Base-by-base conservation (phyloP, 139 green algal species). In the Chlorella sp. region DNA sequence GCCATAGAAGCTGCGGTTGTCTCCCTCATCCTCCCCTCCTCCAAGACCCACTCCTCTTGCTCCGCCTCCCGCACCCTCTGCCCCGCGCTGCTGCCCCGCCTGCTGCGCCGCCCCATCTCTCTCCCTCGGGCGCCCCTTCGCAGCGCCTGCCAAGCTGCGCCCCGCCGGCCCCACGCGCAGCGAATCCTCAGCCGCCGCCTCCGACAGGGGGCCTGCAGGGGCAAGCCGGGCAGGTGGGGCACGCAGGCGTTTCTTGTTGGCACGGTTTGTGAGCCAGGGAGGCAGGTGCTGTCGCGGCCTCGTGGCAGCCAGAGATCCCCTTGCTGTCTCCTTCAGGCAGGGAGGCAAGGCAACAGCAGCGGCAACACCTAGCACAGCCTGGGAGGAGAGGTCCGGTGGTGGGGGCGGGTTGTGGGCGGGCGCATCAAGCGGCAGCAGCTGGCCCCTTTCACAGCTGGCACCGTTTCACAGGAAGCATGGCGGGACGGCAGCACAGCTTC, bases 1-100 rank as follows among this genome's bases (percentile, higher is more conserved):
- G 75, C 36, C 75, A 30, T 81, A 81, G 19, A 81, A 81, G 36
- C 34, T 53, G 75, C 75, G 75, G 36, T 81, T 81, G 76, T 86
- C 69, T 34, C 78, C 77, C 32, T 66, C 39, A 0, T 75, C 76
- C 28, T 77, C 87, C 28, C 87, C 78, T 30, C 57, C 88, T 19
- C 48, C 34, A 2, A 5, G 21, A 30, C 64, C 34, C 11, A 9
- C 75, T 81, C 32, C 71, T 78, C 14, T 39, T 53, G 75, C 75
- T 0, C 11, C 36, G 32, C 14, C 71, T 78, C 7, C 48, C 48
- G 48, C 48, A 9, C 48, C 48, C 48, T 57, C 48, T 9, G 48
- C 48, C 48, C 48, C 48, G 64, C 34, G 53, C 53, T 61, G n/a
- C 53, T 42, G 79, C 42, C 73, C 34, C 36, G 26, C n/a, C 34